These are phyloP conservation scores for Alternaria sp. DNA, from an alignment of 2,329 filamentous ascomycete genomes.

Conservation along the genomic window DNA sequence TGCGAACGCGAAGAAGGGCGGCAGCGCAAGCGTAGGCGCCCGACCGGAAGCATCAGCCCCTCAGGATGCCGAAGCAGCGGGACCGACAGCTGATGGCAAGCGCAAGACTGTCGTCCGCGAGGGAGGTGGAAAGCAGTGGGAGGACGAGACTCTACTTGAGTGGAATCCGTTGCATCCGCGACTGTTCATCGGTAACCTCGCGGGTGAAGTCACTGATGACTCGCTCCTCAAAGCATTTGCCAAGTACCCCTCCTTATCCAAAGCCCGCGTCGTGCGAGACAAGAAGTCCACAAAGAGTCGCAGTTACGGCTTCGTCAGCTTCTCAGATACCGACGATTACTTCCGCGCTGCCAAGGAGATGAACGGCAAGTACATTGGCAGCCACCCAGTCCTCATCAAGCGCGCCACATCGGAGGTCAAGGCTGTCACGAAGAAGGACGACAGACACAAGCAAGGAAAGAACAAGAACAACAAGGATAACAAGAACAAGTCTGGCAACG, in stretches of 20 bases:
- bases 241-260: constrained; percentile 86
- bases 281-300: constrained; percentile 97
- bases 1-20: constrained; percentile 53
- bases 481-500: constrained; percentile 37
- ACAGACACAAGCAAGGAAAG: constrained; percentile 51
- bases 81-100: constrained; percentile 64
- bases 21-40: constrained; percentile 53
- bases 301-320: constrained; percentile 96
- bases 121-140: constrained; percentile 93
- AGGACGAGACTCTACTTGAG: constrained; percentile 85
- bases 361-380: constrained; percentile 99
- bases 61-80: constrained; percentile 57
- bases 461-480: constrained; percentile 60
- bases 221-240: constrained; percentile 93
- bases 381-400: constrained; percentile 87
- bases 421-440: constrained; percentile 67
- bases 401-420: constrained; percentile 94
- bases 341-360: constrained; percentile 97
- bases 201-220: constrained; percentile 96
- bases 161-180: constrained; percentile 97
- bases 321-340: constrained; percentile 93
- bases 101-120: constrained; percentile 88
- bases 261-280: constrained; percentile 92
- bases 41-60: constrained; percentile 41
- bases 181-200: constrained; percentile 95